These are phyloP conservation scores for Trichophyton simii DNA, from an alignment of 2,329 filamentous ascomycete genomes.

Conservation along the genomic window DNA sequence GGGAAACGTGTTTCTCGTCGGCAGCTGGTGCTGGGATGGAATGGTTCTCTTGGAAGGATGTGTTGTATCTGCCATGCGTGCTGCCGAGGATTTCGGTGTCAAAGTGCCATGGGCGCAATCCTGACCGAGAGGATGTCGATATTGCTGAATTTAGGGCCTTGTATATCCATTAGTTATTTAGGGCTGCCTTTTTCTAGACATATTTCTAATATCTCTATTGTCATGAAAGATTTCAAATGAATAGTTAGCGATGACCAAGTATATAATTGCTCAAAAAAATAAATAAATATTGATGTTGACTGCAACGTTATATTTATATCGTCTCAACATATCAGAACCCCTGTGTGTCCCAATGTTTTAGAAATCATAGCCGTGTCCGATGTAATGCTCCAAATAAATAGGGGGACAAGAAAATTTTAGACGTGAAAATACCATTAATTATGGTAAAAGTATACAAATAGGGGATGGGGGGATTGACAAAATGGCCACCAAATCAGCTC, in stretches of 20 bases:
- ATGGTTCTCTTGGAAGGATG: constrained; percentile 52
- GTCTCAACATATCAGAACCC: neutral
- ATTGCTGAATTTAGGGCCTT: neutral
- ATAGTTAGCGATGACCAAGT: neutral
- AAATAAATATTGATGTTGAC: neutral
- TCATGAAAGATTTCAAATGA: neutral
- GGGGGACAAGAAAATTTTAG: neutral
- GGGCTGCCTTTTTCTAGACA: neutral
- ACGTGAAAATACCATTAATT: neutral
- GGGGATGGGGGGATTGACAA: neutral
- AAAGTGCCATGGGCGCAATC: constrained; percentile 23
- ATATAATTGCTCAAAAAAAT: neutral
- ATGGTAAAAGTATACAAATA: neutral
- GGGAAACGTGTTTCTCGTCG: constrained; percentile 43
- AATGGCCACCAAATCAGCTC: neutral
- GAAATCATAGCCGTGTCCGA: neutral
- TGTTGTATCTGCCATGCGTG: constrained; percentile 45
- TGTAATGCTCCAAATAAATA: neutral
- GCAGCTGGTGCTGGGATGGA: constrained; percentile 54
- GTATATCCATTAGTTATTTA: neutral
- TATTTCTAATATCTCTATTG: neutral
- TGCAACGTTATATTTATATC: neutral
- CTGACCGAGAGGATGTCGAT: neutral
- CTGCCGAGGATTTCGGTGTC: constrained; percentile 43
- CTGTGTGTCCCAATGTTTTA: neutral